Evolutionary conservation across 2,329 filamentous ascomycete species (phyloP), one percentile per base, ranked within the genome.

Genomic region (Alternaria conjuncta): DNA sequence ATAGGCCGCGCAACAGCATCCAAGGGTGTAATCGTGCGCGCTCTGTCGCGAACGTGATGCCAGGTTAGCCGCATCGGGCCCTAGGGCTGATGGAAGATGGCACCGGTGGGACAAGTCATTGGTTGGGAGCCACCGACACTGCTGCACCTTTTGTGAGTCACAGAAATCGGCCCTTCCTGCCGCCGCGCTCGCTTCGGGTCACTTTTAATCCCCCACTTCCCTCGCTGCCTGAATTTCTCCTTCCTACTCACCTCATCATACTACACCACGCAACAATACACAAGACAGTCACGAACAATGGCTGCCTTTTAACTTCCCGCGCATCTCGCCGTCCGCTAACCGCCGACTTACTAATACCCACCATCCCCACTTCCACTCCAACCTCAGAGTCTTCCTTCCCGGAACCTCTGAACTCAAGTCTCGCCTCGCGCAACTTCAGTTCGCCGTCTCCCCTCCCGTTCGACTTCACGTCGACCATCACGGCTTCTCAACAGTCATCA

Each of bases 381-480:
- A 66, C 71, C 71, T 77, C 78, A 81, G 79, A 81, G 77, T 61
- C 78, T 79, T 79, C 79, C 77, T 73, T 77, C 63, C 67, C 66
- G 77, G 80, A 81, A 80, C 73, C 80, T 81, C 88, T 92, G 89
- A 90, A 90, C 87, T 89, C 84, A 76, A 86, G 85, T 85, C 82
- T 83, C 82, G 87, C 88, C 86, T 83, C 83, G 74, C 74, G 85
- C 87, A 87, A 86, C 80, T 88, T 86, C 83, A 80, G 80, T 82
- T 83, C 80, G 79, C 75, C 80, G 78, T 85, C 85, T 84, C 82
- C 83, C 83, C 80, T 85, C 83, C 80, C 82, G 78, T 87, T 85
- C 88, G 89, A 90, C 88, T 88, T 86, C 73, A 78, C 85, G 88
- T 89, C 92, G 89, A 90, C 90, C 90, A 93, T 86, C 87, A 94